These are phyloP conservation scores for Atalantia buxifolia DNA, from an alignment of 345 rosid genomes.

Conservation along the genomic window DNA sequence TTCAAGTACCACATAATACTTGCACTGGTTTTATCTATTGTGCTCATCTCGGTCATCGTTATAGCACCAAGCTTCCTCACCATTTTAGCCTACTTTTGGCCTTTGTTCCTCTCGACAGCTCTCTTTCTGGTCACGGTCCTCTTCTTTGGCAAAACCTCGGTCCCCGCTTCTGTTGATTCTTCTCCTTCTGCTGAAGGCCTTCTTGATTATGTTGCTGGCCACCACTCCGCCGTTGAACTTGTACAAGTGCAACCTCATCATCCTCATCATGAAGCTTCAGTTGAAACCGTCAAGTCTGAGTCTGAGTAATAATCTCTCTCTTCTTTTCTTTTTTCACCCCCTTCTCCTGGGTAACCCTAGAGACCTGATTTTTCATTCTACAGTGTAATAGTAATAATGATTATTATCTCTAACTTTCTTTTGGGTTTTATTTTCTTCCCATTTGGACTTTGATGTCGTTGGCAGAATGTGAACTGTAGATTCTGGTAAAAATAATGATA, in stretches of 20 bases:
- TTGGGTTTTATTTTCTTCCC: not conserved
- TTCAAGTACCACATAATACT: slow-evolving; percentile 54
- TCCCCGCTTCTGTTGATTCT: slow-evolving; percentile 27
- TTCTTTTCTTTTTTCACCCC: too few relatives aligned
- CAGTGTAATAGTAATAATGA: not conserved
- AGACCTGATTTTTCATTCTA: not conserved
- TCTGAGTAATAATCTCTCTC: too few relatives aligned
- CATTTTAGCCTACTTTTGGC: slow-evolving; percentile 82
- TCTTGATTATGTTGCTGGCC: slow-evolving; percentile 79
- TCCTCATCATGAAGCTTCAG: not conserved
- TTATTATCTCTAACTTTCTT: not conserved
- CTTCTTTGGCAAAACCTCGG: slow-evolving; percentile 58
- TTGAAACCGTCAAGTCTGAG: not conserved
- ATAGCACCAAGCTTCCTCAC: slow-evolving; percentile 73
- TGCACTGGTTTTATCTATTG: slow-evolving; percentile 26
- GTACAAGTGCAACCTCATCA: not conserved
- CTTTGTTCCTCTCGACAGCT: slow-evolving; percentile 83
- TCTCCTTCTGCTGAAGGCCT: slow-evolving; percentile 53
- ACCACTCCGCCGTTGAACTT: slow-evolving; percentile 23
- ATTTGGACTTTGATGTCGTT: not conserved
- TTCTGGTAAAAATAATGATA: not conserved
- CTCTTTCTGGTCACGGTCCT: slow-evolving; percentile 69
- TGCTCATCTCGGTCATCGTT: slow-evolving; percentile 31
- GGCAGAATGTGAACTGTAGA: not conserved
- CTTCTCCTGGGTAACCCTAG: not conserved